These are phyloP conservation scores for Asclepias syriaca DNA, from an alignment of 257 asterid genomes.

Conservation along the genomic window DNA sequence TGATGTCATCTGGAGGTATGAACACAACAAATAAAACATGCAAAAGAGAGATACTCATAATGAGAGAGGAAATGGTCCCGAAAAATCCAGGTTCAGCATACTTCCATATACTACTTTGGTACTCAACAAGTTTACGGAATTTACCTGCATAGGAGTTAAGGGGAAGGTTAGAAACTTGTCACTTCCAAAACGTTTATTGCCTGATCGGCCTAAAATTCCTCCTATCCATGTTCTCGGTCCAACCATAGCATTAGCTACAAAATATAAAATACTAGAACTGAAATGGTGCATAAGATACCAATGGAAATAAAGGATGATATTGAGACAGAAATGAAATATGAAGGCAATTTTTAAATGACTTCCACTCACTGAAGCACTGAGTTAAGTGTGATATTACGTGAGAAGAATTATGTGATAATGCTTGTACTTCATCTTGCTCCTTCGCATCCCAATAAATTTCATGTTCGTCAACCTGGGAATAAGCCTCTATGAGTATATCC, in stretches of 20 bases:
- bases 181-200: constrained; percentile 57
- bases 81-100: not conserved
- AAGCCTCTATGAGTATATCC: constrained; percentile 25
- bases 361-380: constrained; percentile 82
- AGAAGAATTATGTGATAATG: constrained; percentile 54
- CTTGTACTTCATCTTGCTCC: constrained; percentile 47
- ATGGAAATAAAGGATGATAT: not conserved
- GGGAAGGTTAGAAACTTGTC: constrained; percentile 43
- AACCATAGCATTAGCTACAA: constrained; percentile 96
- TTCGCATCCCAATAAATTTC: constrained; percentile 54
- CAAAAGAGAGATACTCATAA: not conserved
- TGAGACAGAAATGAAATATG: not conserved
- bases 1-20: not conserved
- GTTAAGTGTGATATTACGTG: constrained; percentile 72
- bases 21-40: not conserved
- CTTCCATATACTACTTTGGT: not conserved
- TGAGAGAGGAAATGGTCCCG: not conserved
- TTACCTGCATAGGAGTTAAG: constrained; percentile 68
- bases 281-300: constrained; percentile 4
- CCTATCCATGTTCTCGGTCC: constrained; percentile 97
- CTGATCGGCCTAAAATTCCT: constrained; percentile 65
- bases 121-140: constrained; percentile 4
- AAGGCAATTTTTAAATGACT: constrained; percentile 16
- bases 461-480: constrained; percentile 76
- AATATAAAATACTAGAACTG: constrained; percentile 9